These are phyloP conservation scores for Ogataea siamensis DNA, from an alignment of 805 yeast species.

Conservation along the genomic window DNA sequence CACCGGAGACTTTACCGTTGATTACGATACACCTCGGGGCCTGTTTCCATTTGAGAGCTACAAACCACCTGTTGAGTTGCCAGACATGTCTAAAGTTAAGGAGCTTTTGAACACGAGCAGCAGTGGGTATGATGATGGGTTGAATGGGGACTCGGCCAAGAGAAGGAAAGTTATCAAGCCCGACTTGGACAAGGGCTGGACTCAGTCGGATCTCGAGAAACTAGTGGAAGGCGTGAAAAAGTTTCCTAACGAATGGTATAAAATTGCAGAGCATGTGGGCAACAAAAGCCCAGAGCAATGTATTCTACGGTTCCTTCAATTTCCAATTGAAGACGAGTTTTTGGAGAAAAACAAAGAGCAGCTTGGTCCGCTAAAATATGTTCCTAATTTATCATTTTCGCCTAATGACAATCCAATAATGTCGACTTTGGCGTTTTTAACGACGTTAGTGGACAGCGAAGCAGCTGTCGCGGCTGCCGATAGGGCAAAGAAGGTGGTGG, in stretches of 20 bases:
- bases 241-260: conserved; percentile 74
- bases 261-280: conserved; percentile 65
- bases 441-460: conserved; percentile 80
- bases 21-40: conserved; percentile 88
- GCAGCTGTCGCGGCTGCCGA: conserved; percentile 80
- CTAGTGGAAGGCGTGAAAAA: conserved; percentile 63
- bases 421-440: conserved; percentile 86
- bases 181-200: conserved; percentile 56
- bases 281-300: conserved; percentile 75
- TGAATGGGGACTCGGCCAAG: conserved; percentile 22
- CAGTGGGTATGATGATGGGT: conserved; percentile 8
- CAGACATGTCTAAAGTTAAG: conserved; percentile 32
- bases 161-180: conserved; percentile 31
- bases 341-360: conserved; percentile 46
- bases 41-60: conserved; percentile 86
- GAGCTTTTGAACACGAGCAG: conserved; percentile 17
- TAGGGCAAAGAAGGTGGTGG: conserved; percentile 51
- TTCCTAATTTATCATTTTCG: conserved; percentile 81
- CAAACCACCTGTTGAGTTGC: conserved; percentile 56
- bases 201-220: conserved; percentile 55
- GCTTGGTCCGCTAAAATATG: conserved; percentile 74
- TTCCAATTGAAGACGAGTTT: conserved; percentile 80
- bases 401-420: conserved; percentile 90
- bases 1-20: conserved; percentile 73
- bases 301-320: conserved; percentile 69